These are phyloP conservation scores for Aristolochia californica DNA, from an alignment of 164 flowering plant genomes.

Conservation along the genomic window DNA sequence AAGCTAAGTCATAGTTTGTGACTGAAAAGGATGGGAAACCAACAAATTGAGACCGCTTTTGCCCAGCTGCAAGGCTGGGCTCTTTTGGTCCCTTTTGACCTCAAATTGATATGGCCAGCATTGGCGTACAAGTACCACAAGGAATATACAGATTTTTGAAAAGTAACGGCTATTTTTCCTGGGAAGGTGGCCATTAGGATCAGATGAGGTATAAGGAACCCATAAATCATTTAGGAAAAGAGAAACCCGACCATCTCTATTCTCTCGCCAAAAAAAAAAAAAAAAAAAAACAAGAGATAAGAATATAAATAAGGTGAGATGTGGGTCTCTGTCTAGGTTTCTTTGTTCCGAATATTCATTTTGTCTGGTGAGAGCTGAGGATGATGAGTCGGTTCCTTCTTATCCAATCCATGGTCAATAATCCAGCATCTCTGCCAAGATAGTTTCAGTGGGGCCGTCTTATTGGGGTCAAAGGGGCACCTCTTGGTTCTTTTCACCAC, in stretches of 20 bases:
- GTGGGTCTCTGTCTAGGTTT: slow-evolving; percentile 22
- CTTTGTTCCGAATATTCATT: slow-evolving; percentile 41
- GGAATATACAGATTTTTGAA: slow-evolving; percentile 44
- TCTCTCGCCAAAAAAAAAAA: too few species aligned
- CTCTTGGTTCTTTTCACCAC: background rate
- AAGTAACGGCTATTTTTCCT: slow-evolving; percentile 26
- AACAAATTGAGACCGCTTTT: slow-evolving; percentile 1
- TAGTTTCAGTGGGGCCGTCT: slow-evolving; percentile 8
- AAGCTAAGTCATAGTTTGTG: background rate
- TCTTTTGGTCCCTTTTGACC: slow-evolving; percentile 20
- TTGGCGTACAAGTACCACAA: slow-evolving; percentile 24
- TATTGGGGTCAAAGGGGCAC: slow-evolving; percentile 26
- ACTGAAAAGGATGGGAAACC: slow-evolving; percentile 2
- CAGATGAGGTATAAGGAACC: slow-evolving; percentile 19
- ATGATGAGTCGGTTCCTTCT: slow-evolving; percentile 26
- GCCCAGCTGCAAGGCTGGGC: background rate
- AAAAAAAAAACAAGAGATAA: background rate
- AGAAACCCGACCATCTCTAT: background rate
- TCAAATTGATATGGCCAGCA: background rate
- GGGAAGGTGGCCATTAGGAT: slow-evolving; percentile 12
- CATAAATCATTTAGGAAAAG: slow-evolving; percentile 16
- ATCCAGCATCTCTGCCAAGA: slow-evolving; percentile 8
- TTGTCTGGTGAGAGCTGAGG: slow-evolving; percentile 28
- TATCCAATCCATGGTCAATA: slow-evolving; percentile 30
- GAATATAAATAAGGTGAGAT: slow-evolving; percentile 1